phyloP scores from a whole-genome alignment of 306 rosid genomes.

The Styphnolobium japonicum region DNA sequence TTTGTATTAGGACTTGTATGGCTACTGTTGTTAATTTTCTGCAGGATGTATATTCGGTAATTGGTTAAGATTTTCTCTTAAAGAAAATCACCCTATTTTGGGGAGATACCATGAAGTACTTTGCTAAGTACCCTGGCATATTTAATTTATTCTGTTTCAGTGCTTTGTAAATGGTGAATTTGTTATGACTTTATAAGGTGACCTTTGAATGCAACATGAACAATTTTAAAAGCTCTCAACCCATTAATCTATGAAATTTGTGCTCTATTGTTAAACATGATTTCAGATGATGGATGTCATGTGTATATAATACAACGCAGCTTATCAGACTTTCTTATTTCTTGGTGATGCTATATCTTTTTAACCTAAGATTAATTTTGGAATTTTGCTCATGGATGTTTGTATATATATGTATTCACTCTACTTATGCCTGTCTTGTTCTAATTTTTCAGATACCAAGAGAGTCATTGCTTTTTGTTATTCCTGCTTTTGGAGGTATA shows the following conservation, averaged over 20 bases:
- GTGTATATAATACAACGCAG: neutral
- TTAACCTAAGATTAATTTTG: neutral
- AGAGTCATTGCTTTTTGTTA: slow-evolving; percentile 80
- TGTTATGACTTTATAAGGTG: no score
- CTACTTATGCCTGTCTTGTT: neutral
- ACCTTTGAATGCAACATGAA: neutral
- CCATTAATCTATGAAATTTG: neutral
- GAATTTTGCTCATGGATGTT: neutral
- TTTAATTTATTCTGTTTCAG: neutral
- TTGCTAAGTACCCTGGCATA: neutral
- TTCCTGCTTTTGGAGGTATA: slow-evolving; percentile 91
- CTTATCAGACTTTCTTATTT: neutral
- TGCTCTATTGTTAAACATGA: neutral
- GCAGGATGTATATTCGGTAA: neutral
- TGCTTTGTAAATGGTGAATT: no score
- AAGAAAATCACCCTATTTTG: neutral
- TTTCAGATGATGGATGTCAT: neutral
- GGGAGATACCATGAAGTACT: neutral
- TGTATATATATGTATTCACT: neutral
- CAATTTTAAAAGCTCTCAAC: neutral
- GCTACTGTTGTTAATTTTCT: neutral
- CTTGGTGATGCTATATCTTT: neutral
- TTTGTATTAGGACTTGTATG: neutral
- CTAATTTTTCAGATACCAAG: slow-evolving; percentile 66
- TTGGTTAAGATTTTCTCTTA: neutral